These are phyloP conservation scores for Hymenoscyphus infarciens DNA, from an alignment of 2,329 filamentous ascomycete genomes.

Conservation along the genomic window DNA sequence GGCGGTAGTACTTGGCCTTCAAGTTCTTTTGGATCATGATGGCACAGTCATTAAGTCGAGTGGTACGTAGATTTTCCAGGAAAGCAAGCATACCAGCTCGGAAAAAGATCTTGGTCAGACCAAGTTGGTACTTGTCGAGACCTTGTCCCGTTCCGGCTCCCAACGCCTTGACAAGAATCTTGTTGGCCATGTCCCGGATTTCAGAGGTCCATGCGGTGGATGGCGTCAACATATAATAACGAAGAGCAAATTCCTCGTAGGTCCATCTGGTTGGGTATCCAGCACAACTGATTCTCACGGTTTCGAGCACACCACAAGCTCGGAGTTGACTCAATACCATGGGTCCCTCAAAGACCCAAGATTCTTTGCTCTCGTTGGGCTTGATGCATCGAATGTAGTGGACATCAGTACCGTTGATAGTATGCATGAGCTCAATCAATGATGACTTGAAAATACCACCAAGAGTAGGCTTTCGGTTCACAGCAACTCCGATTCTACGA, in stretches of 20 bases:
- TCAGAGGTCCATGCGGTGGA: conserved; percentile 89
- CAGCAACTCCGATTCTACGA: conserved; percentile 84
- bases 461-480: conserved; percentile 93
- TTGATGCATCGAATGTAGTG: conserved; percentile 99
- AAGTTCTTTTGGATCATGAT: conserved; percentile 99
- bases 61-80: conserved; percentile 89
- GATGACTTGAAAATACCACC: conserved; percentile 99
- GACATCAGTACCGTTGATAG: conserved; percentile 96
- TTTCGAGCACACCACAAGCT: conserved; percentile 98
- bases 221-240: conserved; percentile 97
- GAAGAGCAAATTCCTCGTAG: conserved; percentile 94
- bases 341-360: conserved; percentile 97
- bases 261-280: conserved; percentile 98
- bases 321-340: conserved; percentile 98
- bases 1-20: conserved; percentile 89
- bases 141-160: conserved; percentile 71
- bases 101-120: conserved; percentile 99
- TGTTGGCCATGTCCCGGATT: conserved; percentile 90
- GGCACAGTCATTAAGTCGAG: conserved; percentile 84
- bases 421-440: conserved; percentile 94
- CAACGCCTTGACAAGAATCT: conserved; percentile 83
- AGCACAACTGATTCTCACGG: conserved; percentile 93
- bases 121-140: conserved; percentile 93
- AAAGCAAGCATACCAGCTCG: conserved; percentile 98
- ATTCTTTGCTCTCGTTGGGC: conserved; percentile 92